Percentiles rank a stretch among this genome's conserved stretches.
Conservation (phyloP, 2,329 filamentous ascomycete genomes). For the Zymoseptoria passerinii region DNA sequence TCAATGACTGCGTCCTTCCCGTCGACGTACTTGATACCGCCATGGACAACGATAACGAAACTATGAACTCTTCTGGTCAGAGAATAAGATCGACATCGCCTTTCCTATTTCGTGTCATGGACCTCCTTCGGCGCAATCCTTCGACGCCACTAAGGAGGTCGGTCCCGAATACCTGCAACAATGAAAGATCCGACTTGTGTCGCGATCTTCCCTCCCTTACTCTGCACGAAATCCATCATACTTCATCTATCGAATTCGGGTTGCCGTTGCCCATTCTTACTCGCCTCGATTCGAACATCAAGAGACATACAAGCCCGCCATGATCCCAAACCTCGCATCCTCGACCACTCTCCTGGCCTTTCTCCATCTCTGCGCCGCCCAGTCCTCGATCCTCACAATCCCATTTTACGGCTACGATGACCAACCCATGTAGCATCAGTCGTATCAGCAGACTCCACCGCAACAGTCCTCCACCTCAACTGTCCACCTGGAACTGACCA, state of each 20-base stretch:
- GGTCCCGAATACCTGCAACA: background rate
- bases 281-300: no score
- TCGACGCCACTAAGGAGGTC: background rate
- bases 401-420: conserved; percentile 19
- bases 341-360: background rate
- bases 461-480: conserved; percentile 13
- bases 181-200: background rate
- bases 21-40: background rate
- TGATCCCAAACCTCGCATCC: background rate
- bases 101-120: background rate
- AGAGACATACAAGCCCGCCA: background rate
- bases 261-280: background rate
- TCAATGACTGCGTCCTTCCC: background rate
- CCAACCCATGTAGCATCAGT: conserved; percentile 14
- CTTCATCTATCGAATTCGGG: background rate
- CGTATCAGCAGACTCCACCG: conserved; percentile 6
- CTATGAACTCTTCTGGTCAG: background rate
- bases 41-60: background rate
- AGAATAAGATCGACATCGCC: background rate
- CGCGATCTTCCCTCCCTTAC: background rate
- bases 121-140: background rate
- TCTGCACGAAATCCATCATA: background rate
- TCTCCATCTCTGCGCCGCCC: background rate
- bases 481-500: conserved; percentile 10
- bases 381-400: conserved; percentile 6